These are phyloP conservation scores for Termitomyces sp. DNA, from an alignment of 768 basidiomycete genomes.

Conservation along the genomic window DNA sequence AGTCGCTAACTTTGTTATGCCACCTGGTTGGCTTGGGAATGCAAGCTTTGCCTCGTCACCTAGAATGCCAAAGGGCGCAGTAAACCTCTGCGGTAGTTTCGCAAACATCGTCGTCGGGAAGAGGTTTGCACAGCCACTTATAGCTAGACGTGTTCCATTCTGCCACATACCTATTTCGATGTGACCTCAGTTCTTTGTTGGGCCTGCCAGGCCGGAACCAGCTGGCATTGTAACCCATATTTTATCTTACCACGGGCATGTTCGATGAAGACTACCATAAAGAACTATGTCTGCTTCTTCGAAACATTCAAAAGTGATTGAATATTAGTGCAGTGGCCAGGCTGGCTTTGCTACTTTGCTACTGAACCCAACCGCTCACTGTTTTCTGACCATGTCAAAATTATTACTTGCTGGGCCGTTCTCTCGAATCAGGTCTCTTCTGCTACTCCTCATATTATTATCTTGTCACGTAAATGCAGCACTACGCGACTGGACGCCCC, in stretches of 20 bases:
- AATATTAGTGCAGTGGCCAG: background rate
- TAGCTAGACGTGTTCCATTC: background rate
- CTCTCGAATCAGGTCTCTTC: background rate
- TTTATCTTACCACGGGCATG: background rate
- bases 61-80: conserved; percentile 71
- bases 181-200: background rate
- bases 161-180: background rate
- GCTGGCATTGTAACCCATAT: background rate
- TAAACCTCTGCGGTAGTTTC: conserved; percentile 66
- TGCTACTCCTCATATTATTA: background rate
- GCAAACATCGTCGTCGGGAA: conserved; percentile 44
- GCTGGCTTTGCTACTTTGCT: background rate
- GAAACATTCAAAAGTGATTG: background rate
- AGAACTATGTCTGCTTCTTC: background rate
- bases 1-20: conserved; percentile 70
- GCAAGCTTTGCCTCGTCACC: conserved; percentile 87
- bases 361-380: background rate
- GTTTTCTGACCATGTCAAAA: background rate
- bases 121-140: conserved; percentile 9
- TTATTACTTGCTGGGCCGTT: background rate
- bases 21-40: conserved; percentile 78
- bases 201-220: background rate
- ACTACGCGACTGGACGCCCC: conserved; percentile 10
- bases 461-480: background rate
- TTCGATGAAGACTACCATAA: background rate